phyloP scores from a whole-genome alignment of 768 basidiomycete genomes.

The Boletus patriciae region DNA sequence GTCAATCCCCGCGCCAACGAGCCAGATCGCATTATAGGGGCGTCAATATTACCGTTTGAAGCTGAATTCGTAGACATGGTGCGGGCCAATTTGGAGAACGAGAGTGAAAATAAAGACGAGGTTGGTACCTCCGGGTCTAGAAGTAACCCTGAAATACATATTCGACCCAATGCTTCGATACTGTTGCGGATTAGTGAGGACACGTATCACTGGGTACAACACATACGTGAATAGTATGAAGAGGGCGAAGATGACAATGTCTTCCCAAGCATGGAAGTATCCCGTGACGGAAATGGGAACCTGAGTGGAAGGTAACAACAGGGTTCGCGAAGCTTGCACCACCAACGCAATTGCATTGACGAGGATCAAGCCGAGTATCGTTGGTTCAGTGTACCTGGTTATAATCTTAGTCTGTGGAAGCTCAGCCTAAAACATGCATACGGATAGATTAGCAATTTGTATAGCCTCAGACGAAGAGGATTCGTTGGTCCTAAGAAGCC shows the following conservation, averaged over 20 bases:
- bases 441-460: constrained; percentile 68
- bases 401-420: neutral
- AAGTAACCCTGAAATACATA: constrained; percentile 85
- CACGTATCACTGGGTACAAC: constrained; percentile 25
- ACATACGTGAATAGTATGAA: constrained; percentile 83
- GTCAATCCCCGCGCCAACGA: constrained; percentile 47
- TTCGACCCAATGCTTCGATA: constrained; percentile 83
- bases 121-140: constrained; percentile 76
- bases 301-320: constrained; percentile 51
- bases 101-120: constrained; percentile 46
- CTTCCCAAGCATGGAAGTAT: constrained; percentile 90
- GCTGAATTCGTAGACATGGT: constrained; percentile 28
- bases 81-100: constrained; percentile 29
- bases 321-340: constrained; percentile 68
- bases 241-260: constrained; percentile 77
- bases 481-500: constrained; percentile 73
- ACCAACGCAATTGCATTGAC: constrained; percentile 80
- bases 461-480: constrained; percentile 60
- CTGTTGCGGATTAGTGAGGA: constrained; percentile 38
- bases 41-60: constrained; percentile 27
- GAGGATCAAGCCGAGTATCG: constrained; percentile 81
- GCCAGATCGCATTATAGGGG: constrained; percentile 25
- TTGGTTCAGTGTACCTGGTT: constrained; percentile 80
- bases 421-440: constrained; percentile 42
- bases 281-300: constrained; percentile 51